A percentile compares a stretch with the other conserved stretches of the same genome.
Conservation (phyloP, 148 eudicot genomes). For the Heliamphora exappendiculata region DNA sequence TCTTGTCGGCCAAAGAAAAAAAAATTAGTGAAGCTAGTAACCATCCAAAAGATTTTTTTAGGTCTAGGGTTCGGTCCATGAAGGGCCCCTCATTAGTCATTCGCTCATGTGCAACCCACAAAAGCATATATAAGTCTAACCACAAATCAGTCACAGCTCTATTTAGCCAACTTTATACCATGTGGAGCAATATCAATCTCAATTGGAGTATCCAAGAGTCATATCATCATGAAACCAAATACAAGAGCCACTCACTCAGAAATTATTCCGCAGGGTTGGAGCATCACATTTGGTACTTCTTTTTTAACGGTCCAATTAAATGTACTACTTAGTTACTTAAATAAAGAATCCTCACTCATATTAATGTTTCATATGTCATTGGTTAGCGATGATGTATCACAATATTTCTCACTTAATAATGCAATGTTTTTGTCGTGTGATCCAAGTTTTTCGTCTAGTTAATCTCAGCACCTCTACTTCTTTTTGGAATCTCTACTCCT, state of each 20-base stretch:
- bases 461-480: no score
- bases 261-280: not conserved
- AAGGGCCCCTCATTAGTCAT: conserved; percentile 27
- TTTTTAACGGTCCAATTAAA: no score
- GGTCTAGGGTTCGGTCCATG: conserved; percentile 15
- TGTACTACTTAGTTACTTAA: no score
- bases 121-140: conserved; percentile 7
- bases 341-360: no score
- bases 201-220: conserved; percentile 11
- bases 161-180: not conserved
- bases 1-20: conserved; percentile 19
- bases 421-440: no score
- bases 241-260: not conserved
- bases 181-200: conserved; percentile 2
- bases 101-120: conserved; percentile 19
- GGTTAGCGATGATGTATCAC: no score
- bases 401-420: no score
- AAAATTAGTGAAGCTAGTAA: conserved; percentile 18
- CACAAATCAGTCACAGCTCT: conserved; percentile 10
- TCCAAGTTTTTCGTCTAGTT: no score
- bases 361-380: no score
- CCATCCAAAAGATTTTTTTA: conserved; percentile 10
- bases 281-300: no score
- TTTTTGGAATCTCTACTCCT: no score
- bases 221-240: not conserved